These are phyloP conservation scores for Zymoseptoria passerinii DNA, from an alignment of 2,329 filamentous ascomycete species.

Conservation along the genomic window DNA sequence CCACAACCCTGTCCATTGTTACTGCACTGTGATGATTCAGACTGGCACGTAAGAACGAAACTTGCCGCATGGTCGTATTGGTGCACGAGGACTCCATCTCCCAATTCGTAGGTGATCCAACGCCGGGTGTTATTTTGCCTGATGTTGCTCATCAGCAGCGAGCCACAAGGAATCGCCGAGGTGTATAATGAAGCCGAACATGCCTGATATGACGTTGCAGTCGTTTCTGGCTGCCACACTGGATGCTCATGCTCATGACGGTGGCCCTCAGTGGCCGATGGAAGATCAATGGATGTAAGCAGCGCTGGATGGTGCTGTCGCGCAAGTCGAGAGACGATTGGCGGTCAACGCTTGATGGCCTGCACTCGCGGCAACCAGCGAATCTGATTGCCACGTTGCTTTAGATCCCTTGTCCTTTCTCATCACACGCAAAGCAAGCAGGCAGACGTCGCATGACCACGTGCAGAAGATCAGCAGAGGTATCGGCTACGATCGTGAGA, in stretches of 20 bases:
- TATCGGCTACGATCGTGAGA: neutral
- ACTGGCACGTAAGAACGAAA: neutral
- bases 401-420: neutral
- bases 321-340: neutral
- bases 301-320: neutral
- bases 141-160: neutral
- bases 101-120: neutral
- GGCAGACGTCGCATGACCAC: neutral
- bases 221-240: neutral
- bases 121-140: neutral
- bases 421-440: neutral
- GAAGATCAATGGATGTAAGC: neutral
- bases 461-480: neutral
- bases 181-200: neutral
- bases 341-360: neutral
- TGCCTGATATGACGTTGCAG: neutral
- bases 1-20: conserved; percentile 1
- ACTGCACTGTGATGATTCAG: neutral
- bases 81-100: neutral
- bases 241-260: neutral
- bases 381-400: neutral
- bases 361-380: neutral
- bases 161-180: neutral
- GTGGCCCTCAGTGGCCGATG: neutral
- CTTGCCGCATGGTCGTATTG: neutral